Base-by-base conservation (phyloP, 176 grass and related monocot genomes). In the Carex scoparia region DNA sequence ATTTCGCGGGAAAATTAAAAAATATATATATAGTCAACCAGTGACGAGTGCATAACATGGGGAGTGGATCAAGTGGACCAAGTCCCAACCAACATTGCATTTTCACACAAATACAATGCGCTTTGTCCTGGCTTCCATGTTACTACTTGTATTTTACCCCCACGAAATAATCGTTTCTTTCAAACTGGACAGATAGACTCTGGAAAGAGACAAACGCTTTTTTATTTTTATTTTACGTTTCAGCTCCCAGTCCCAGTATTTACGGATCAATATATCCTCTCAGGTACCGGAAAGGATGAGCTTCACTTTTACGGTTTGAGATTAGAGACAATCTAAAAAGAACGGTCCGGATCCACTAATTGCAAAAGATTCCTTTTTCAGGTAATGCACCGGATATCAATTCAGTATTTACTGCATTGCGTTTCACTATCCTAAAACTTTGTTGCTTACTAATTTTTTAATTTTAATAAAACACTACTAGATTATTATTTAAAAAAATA, bases 141-240 rank as follows among this genome's bases (percentile, higher is more conserved):
- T 76, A 76, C 23, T 54, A 76, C 32, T 55, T 55, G 72, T 77
- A 77, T 77, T 77, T 77, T 76, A 54, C 23, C 72, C 23, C 72
- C 46, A 31, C 27, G 2, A 77, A 32, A 33, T 78, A 33, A 57
- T 56, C 28, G 3, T 78, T 78, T 78, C 27, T 54, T 67, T 76
- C 6, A 54, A 7, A 33, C 27, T 33, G 30, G 27, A 32, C n/a
- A 51, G 31, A 38, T 7, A 78, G 49, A 33, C 49, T 9, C 27
- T 15, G 48, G 28, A 5, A 76, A 76, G 14, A 78, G 53, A 32
- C 27, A 5, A 78, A 78, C 3, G n/a, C 28, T 54, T 48, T 9
- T 13, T 13, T 72, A 1, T 53, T 33, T 40, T 38, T 40, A 5
- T 40, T 40, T 40, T 4, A 76, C 19, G 9, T 30, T 42, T 44